Evolutionary conservation across 2,329 filamentous ascomycete species (phyloP), one percentile per base, ranked within the genome.

Genomic region (Pseudocercospora crystallina): DNA sequence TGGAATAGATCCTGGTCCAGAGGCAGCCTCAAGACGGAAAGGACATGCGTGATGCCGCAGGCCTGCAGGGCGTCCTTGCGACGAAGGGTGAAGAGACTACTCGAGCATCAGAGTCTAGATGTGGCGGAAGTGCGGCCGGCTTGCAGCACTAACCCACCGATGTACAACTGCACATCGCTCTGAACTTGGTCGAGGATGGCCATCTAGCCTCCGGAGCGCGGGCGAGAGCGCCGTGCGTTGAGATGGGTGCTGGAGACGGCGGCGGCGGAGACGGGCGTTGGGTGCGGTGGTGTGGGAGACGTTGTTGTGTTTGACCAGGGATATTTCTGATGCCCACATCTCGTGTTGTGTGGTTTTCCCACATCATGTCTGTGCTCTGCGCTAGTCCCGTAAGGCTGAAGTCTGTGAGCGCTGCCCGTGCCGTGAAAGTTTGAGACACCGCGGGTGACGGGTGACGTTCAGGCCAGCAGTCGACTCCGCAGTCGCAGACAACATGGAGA

Each of bases 1-100:
- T 80, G 77, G 64, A 82, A 84, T 35, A 79, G 76, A 53, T 74
- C 73, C 60, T 78, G 71, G 61, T 80, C 75, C 42, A 81, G 71
- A 37, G 80, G 78, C 60, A 86, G 79, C 40, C 82, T 81, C 53
- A 92, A 71, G 35, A 94, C 87, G 4, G 91, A 95, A n/a, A 97
- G 77, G 29, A 97, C 81, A 71, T 96, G 91, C 2, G 90, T 95
- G 68, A 99, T 90, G 59, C 85, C 84, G 59, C 84, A 82, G 57
- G 86, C 80, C 58, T 80, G 74, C 42, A 97, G 77, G 32, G 84
- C 80, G 47, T 85, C 79, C 54, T 84, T 84, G 54, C 87, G 84
- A 53, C 85, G 84, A 56, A 96, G 75, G 36, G 86, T 84, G 74
- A 91, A 91, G 58, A 95, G 80, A 51, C 91, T 95, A 60, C 50